Evolutionary conservation across 2,329 filamentous ascomycete genomes (phyloP), one percentile per base, ranked within the genome.

Genomic region (Cordyceps militaris): DNA sequence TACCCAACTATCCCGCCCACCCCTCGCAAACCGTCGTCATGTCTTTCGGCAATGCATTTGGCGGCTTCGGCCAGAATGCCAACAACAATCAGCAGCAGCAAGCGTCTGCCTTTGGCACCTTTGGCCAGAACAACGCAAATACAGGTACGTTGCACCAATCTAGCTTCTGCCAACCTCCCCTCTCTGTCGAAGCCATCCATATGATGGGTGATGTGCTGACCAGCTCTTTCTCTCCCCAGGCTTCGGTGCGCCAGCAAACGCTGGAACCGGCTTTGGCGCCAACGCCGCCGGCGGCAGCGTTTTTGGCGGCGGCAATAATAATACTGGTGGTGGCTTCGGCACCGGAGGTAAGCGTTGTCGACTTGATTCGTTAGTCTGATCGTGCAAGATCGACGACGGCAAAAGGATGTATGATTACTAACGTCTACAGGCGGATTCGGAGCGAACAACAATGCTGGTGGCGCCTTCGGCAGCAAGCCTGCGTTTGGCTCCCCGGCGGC

Each of bases 31-130:
- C 53, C 34, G 57, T 58, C 67, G 75, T 62, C 67, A 84, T 84
- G 81, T 81, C 81, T 66, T 81, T 82, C 65, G 76, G 77, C 65
- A 74, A 76, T 61, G 78, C 79, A 66, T 73, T 73, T 59, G 76
- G 77, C 58, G 79, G 82, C 75, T 86, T 87, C 72, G 82, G 82
- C 73, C 77, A 79, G 66, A 79, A 78, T 62, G 83, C 79, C 66
- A 83, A 79, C 68, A 76, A 74, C 57, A 73, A 72, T 51, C 38
- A 55, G 26, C 42, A 43, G 34, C 52, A 55, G 23, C 71, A 76
- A 67, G 63, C 71, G 66, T 64, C 70, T 51, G 75, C 73, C 23
- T 88, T 88, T 70, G 81, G 81, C 64, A 83, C 82, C 46, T 86
- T 83, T 60, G 80, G 79, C 40, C 74, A 69, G 60, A 74, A 66